Evolutionary conservation across 768 basidiomycete species (phyloP).

Genomic region (Auriscalpium orientale): DNA sequence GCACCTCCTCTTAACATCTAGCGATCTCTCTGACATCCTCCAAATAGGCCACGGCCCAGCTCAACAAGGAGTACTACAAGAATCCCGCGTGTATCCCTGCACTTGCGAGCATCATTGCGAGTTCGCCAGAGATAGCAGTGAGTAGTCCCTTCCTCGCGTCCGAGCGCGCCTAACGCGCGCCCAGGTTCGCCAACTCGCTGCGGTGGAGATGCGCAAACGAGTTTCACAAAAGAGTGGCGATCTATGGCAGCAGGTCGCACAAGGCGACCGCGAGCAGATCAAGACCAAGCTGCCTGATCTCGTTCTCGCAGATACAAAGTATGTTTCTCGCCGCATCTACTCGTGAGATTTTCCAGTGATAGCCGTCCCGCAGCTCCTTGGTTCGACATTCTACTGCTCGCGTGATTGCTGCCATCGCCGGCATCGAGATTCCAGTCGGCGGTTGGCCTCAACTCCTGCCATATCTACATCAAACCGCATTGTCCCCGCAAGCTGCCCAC

Average conservation of each 20-base stretch:
- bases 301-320: constrained; percentile 75
- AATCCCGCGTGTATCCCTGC: constrained; percentile 85
- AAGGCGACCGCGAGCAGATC: constrained; percentile 69
- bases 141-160: constrained; percentile 26
- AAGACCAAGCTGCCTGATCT: constrained; percentile 77
- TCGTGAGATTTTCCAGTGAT: constrained; percentile 3
- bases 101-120: constrained; percentile 79
- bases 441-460: constrained; percentile 86
- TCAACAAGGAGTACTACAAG: constrained; percentile 93
- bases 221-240: constrained; percentile 71
- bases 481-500: constrained; percentile 58
- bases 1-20: constrained; percentile 24
- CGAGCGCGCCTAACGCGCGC: neutral
- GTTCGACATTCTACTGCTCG: constrained; percentile 92
- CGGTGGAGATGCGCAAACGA: constrained; percentile 94
- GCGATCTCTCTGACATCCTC: neutral
- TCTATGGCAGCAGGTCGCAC: constrained; percentile 70
- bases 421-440: constrained; percentile 72
- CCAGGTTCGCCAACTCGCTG: constrained; percentile 93
- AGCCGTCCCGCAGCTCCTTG: constrained; percentile 50
- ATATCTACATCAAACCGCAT: constrained; percentile 74
- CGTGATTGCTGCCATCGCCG: constrained; percentile 87
- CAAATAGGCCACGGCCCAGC: constrained; percentile 75
- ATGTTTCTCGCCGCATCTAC: constrained; percentile 22
- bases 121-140: constrained; percentile 77